These are phyloP conservation scores for Kingdonia uniflora DNA, from an alignment of 164 flowering plant genomes.

Conservation along the genomic window DNA sequence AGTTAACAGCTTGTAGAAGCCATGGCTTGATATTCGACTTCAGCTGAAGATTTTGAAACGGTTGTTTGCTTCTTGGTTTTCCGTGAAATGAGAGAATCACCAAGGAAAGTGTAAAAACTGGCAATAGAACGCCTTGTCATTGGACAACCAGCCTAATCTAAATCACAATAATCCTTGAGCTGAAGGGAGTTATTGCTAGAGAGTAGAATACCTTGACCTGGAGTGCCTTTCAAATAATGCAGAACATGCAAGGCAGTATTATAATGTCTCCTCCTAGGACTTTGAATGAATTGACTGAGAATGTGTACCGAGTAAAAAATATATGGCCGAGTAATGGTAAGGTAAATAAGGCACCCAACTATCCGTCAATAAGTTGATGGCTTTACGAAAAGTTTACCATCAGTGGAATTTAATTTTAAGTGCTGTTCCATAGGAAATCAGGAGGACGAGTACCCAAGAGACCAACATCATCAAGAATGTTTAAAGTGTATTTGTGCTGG, in stretches of 20 bases:
- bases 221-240: neutral
- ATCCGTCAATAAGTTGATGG: neutral
- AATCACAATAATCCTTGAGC: neutral
- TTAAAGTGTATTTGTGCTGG: no score
- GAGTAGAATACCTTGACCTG: neutral
- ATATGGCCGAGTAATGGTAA: neutral
- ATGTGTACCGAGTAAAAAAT: neutral
- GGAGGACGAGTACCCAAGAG: no score
- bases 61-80: neutral
- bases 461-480: no score
- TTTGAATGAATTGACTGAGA: no score
- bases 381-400: neutral
- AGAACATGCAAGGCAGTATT: neutral
- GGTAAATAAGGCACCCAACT: neutral
- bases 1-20: neutral
- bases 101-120: neutral
- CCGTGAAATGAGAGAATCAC: neutral
- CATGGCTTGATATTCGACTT: slow-evolving; percentile 2
- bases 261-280: neutral
- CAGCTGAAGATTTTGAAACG: neutral
- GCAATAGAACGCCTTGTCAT: neutral
- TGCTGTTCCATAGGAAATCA: neutral
- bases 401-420: neutral
- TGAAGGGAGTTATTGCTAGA: neutral
- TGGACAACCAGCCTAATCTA: neutral